A percentile compares a stretch with the other conserved stretches of the same genome.
Evolutionary conservation across 306 rosid species (phyloP).

Genomic region (Myrica gale): DNA sequence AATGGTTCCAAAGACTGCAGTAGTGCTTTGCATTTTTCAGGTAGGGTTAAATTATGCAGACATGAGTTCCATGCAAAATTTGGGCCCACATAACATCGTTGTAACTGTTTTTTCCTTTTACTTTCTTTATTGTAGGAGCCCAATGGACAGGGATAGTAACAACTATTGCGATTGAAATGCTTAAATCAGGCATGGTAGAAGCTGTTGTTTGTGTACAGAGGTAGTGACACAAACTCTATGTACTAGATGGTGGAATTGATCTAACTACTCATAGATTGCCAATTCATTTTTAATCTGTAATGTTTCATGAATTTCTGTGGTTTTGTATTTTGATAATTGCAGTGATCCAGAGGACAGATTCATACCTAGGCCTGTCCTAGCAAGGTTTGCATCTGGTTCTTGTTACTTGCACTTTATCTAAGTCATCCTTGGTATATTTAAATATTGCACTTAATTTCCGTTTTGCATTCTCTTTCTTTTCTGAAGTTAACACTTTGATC

Average conservation of each 20-base stretch:
- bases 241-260: constrained; percentile 15
- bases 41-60: not conserved
- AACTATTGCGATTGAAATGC: constrained; percentile 93
- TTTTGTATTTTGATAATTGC: constrained; percentile 21
- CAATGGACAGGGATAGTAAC: constrained; percentile 99
- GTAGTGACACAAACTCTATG: constrained; percentile 37
- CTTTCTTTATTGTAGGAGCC: constrained; percentile 59
- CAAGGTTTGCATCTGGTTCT: constrained; percentile 60
- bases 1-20: not conserved
- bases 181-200: constrained; percentile 94
- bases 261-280: constrained; percentile 9
- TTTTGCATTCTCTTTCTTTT: not conserved
- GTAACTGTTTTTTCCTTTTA: not conserved
- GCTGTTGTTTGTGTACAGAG: constrained; percentile 96
- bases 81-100: not conserved
- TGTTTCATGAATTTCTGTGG: constrained; percentile 8
- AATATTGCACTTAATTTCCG: constrained; percentile 6
- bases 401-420: constrained; percentile 13
- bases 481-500: not conserved
- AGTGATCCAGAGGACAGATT: constrained; percentile 97
- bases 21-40: not conserved
- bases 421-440: constrained; percentile 5
- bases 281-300: constrained; percentile 18
- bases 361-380: constrained; percentile 77
- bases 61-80: not conserved